Conservation (phyloP, 495 filamentous ascomycete genomes). For the Annulohypoxylon moriforme region DNA sequence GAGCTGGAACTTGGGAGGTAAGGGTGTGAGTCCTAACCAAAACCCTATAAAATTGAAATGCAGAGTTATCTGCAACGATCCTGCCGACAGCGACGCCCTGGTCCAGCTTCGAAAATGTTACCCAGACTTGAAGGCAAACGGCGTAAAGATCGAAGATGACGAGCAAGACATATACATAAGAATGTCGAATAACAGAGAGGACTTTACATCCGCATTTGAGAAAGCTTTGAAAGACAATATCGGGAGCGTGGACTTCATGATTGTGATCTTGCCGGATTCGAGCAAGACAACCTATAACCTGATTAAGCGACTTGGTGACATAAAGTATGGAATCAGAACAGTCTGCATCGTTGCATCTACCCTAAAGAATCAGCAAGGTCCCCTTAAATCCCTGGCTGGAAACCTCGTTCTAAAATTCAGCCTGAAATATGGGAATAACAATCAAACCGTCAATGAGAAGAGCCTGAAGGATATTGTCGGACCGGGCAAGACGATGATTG, state of each 20-base stretch:
- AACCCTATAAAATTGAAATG: background rate
- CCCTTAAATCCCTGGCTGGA: conserved; percentile 66
- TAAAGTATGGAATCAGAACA: conserved; percentile 64
- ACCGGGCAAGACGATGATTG: conserved; percentile 71
- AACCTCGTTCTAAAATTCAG: conserved; percentile 80
- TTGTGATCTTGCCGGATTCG: background rate
- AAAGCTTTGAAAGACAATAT: too few relatives aligned
- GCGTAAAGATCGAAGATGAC: conserved; percentile 6
- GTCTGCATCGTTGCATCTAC: conserved; percentile 66
- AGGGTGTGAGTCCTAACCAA: background rate
- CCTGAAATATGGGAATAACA: conserved; percentile 76
- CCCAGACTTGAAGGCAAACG: background rate
- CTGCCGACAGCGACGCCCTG: background rate
- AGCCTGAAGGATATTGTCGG: conserved; percentile 58
- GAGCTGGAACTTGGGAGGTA: background rate
- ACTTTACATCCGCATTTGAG: too few relatives aligned
- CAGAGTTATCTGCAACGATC: background rate
- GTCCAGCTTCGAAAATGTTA: background rate
- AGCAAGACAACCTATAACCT: background rate
- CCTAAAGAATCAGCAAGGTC: conserved; percentile 39
- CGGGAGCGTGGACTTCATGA: background rate
- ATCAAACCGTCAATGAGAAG: conserved; percentile 62
- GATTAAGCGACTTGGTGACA: conserved; percentile 17
- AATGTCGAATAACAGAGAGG: background rate
- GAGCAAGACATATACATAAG: background rate